Evolutionary conservation across 202 grass and related monocot genomes (phyloP).

Genomic region (Brachypodium distachyon): DNA sequence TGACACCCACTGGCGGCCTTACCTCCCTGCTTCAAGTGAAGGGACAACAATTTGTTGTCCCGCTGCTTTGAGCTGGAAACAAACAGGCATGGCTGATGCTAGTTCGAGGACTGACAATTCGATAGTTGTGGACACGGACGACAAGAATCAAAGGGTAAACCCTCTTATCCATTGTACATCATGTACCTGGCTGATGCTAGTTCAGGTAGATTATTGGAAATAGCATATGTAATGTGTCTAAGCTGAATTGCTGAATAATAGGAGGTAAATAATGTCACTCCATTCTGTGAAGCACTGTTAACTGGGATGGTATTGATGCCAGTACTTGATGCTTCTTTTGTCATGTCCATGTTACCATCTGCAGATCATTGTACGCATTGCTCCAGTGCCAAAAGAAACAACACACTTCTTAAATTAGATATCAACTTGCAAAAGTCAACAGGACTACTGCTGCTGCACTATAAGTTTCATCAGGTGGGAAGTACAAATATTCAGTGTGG

Average conservation of each 20-base stretch:
- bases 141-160: slow-evolving; percentile 61
- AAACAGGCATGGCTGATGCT: slow-evolving; percentile 58
- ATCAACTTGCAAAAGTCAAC: slow-evolving; percentile 4
- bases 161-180: neutral
- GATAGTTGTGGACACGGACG: slow-evolving; percentile 55
- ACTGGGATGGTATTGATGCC: neutral
- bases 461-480: slow-evolving; percentile 7
- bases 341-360: neutral
- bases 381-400: slow-evolving; percentile 5
- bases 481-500: neutral
- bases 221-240: neutral
- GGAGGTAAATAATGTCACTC: neutral
- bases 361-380: slow-evolving; percentile 6
- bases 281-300: neutral
- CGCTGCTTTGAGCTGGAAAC: slow-evolving; percentile 33
- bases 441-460: neutral
- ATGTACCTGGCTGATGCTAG: neutral
- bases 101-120: slow-evolving; percentile 65
- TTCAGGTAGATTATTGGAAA: neutral
- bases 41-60: slow-evolving; percentile 53
- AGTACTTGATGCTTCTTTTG: slow-evolving; percentile 6
- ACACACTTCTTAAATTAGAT: neutral
- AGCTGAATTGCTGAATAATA: neutral
- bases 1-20: slow-evolving; percentile 1
- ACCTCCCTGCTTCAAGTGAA: slow-evolving; percentile 13